phyloP scores from a whole-genome alignment of 1,284 basidiomycete species.

The Tylopilus sp. region DNA sequence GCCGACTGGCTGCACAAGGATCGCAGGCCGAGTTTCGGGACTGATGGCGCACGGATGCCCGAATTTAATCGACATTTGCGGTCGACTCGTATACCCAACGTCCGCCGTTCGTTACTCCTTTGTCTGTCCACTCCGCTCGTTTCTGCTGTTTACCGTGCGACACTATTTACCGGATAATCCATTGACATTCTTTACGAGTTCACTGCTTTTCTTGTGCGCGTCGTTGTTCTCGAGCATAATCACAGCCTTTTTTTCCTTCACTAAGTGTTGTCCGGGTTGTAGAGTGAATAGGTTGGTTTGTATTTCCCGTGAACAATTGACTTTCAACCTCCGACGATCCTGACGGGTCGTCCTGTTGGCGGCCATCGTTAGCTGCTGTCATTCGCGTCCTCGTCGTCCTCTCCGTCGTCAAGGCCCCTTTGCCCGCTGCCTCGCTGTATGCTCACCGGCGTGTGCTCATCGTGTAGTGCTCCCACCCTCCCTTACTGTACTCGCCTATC shows the following conservation, averaged over 20 bases:
- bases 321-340: slow-evolving; percentile 32
- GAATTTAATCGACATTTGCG: slow-evolving; percentile 22
- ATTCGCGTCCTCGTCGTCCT: slow-evolving; percentile 7
- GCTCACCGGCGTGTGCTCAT: slow-evolving; percentile 5
- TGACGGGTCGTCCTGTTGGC: slow-evolving; percentile 15
- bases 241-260: slow-evolving; percentile 9
- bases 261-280: slow-evolving; percentile 4
- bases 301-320: slow-evolving; percentile 8
- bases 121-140: slow-evolving; percentile 30
- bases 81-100: slow-evolving; percentile 34
- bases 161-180: slow-evolving; percentile 35
- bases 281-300: slow-evolving; percentile 13
- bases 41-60: slow-evolving; percentile 30
- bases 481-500: neutral
- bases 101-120: slow-evolving; percentile 33
- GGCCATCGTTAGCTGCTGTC: slow-evolving; percentile 2
- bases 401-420: slow-evolving; percentile 3
- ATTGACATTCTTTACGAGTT: slow-evolving; percentile 35
- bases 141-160: slow-evolving; percentile 34
- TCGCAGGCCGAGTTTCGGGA: slow-evolving; percentile 61
- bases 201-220: slow-evolving; percentile 31
- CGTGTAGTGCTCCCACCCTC: slow-evolving; percentile 11
- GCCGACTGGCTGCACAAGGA: slow-evolving; percentile 81
- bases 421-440: slow-evolving; percentile 14
- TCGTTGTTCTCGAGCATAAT: slow-evolving; percentile 27